Evolutionary conservation across 495 filamentous ascomycete species (phyloP).

Genomic region (Halenospora varia): DNA sequence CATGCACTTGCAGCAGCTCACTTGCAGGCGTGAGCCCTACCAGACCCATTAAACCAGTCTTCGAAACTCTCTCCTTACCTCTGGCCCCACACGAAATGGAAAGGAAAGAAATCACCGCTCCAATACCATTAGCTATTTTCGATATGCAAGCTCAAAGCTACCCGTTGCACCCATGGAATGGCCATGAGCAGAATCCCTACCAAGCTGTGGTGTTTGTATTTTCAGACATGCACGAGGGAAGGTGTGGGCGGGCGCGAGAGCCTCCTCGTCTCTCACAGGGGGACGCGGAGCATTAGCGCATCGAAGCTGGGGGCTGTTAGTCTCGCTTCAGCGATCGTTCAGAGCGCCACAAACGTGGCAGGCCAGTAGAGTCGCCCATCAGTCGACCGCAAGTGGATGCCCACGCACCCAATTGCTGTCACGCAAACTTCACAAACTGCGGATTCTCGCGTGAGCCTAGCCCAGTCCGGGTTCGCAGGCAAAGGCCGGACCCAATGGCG

Average conservation of each 20-base stretch:
- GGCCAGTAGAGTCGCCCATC: conserved; percentile 1
- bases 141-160: conserved; percentile 25
- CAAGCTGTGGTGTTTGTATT: conserved; percentile 15
- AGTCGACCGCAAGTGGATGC: no score
- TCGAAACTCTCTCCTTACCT: no score
- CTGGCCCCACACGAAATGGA: no score
- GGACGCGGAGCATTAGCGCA: not conserved
- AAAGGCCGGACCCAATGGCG: not conserved
- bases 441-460: no score
- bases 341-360: conserved; percentile 12
- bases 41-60: no score
- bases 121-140: no score
- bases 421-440: no score
- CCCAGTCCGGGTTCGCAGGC: no score
- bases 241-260: conserved; percentile 11
- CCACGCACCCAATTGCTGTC: no score
- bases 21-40: no score
- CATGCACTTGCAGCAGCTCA: no score
- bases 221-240: conserved; percentile 11
- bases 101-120: no score
- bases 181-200: conserved; percentile 13
- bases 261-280: conserved; percentile 10
- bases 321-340: conserved; percentile 16
- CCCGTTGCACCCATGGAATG: not conserved
- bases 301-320: not conserved